Evolutionary conservation across 164 flowering plant genomes (phyloP).

Genomic region (Santalum album): DNA sequence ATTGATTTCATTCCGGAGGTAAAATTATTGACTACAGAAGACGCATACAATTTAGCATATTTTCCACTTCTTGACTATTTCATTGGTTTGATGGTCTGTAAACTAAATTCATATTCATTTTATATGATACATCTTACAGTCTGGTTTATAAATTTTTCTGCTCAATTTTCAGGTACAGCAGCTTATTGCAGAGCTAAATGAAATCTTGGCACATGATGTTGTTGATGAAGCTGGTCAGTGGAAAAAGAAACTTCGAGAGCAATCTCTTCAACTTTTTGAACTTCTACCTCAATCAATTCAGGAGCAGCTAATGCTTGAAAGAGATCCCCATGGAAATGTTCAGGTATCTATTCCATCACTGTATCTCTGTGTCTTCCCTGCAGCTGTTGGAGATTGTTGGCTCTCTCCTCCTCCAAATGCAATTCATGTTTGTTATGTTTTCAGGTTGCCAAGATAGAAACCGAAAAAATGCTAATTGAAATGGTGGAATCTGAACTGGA

Average conservation of each 20-base stretch:
- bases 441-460: constrained; percentile 96
- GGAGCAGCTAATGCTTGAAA: constrained; percentile 94
- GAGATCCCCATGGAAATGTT: constrained; percentile 99
- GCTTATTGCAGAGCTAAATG: constrained; percentile 92
- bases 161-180: constrained; percentile 67
- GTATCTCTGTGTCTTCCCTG: neutral
- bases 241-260: constrained; percentile 73
- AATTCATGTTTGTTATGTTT: neutral
- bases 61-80: too few relatives aligned
- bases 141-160: neutral
- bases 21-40: neutral
- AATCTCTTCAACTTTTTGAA: constrained; percentile 73
- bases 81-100: too few relatives aligned
- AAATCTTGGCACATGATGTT: constrained; percentile 81
- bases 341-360: constrained; percentile 42
- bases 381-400: neutral
- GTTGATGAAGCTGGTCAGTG: constrained; percentile 85
- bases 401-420: neutral
- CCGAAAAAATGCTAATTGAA: constrained; percentile 97
- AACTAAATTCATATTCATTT: too few relatives aligned
- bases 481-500: constrained; percentile 98
- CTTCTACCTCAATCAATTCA: constrained; percentile 84
- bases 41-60: too few relatives aligned
- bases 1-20: constrained; percentile 99
- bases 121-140: too few relatives aligned